Conservation (phyloP, 805 yeast genomes). For the Zygoascus tannicola region DNA sequence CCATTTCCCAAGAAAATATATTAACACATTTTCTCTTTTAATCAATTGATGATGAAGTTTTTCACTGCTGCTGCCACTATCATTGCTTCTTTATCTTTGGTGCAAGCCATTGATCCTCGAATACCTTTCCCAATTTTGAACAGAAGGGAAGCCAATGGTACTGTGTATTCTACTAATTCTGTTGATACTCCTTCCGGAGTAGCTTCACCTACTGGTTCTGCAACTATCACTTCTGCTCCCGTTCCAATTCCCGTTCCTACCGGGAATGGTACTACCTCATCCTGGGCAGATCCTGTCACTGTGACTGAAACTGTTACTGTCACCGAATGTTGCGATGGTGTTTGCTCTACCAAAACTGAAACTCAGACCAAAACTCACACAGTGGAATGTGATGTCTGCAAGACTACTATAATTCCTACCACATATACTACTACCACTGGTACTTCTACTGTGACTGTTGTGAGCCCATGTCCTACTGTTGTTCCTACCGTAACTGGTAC, state of each 20-base stretch:
- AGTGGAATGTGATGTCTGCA: constrained; percentile 8
- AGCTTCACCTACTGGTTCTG: constrained; percentile 1
- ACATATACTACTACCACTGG: constrained; percentile 12
- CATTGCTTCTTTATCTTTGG: too few species aligned
- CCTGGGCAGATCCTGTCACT: background rate
- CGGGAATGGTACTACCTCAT: background rate
- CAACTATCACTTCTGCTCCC: constrained; percentile 2
- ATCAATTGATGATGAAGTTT: constrained; percentile 4
- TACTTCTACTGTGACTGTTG: constrained; percentile 12
- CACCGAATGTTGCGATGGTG: constrained; percentile 14
- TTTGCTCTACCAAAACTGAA: constrained; percentile 12
- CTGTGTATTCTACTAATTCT: too few species aligned
- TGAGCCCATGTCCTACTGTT: constrained; percentile 11
- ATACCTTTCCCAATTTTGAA: too few species aligned
- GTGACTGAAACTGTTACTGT: constrained; percentile 1
- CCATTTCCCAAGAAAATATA: too few species aligned
- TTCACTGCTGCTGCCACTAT: background rate
- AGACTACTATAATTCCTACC: constrained; percentile 4
- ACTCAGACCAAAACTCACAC: constrained; percentile 8
- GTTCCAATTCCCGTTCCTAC: background rate
- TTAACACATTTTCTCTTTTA: background rate
- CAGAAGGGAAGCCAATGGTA: too few species aligned
- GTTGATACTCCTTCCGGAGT: constrained; percentile 2
- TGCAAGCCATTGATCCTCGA: too few species aligned
- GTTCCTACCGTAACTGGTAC: constrained; percentile 1